Base-by-base conservation (phyloP, 2,329 filamentous ascomycete species). In the Pyricularia sp. region DNA sequence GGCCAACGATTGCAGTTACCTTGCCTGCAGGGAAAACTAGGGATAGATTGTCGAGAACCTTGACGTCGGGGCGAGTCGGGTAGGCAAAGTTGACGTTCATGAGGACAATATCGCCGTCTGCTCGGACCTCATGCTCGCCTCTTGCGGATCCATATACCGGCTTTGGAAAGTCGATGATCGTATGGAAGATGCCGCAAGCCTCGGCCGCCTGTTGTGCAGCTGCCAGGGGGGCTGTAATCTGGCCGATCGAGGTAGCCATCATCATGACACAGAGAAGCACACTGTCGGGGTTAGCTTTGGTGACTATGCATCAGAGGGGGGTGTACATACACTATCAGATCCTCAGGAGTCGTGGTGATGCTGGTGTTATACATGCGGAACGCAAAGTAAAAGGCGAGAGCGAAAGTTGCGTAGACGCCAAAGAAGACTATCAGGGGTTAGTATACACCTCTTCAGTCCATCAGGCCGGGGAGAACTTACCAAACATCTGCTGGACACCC, bases 1-100 rank as follows among this genome's bases (percentile, higher is more conserved):
- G 87, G 2, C 93, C 93, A 11, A 94, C 90, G 25, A 97, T 84
- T 0, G 92, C 92, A 0, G 92, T 92, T 66, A 90, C 90, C 68
- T 91, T 90, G 0, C 92, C 91, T 0, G 90, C 90, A 14, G 79
- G 80, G 70, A 86, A 84, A 42, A 79, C 81, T 65, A 86, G 78
- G 70, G 81, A 85, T 68, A 86, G 76, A 31, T 84, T 76, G 26
- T 82, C 84, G 23, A 86, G 77, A 55, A 86, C 82, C 68, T 85
- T 79, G 68, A 66, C 80, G 78, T 23, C 83, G 77, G 69, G 84
- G 76, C 31, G 78, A 69, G 69, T 83, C 75, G 71, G 90, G 72
- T 93, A 94, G 1, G 89, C 85, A 74, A 93, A 93, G 28, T 83
- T 86, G 28, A 93, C 84, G 65, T 88, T 81, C 11, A 86, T 78